Evolutionary conservation across 2,329 filamentous ascomycete genomes (phyloP), one percentile per base, ranked within the genome.

Genomic region (Ilyonectria sp.): DNA sequence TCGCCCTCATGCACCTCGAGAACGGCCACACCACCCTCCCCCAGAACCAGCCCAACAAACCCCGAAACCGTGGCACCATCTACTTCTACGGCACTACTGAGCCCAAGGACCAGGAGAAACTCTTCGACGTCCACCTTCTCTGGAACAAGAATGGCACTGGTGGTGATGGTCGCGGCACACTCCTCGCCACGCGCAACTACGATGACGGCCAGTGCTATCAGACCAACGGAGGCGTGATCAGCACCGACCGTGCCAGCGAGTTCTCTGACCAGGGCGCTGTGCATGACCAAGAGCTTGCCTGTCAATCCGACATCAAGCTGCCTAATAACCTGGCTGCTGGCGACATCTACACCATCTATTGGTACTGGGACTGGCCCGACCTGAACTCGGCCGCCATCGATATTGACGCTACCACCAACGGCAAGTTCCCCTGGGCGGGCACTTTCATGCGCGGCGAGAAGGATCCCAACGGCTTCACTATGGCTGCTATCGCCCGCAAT

Each of bases 361-460:
- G 95, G 95, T 92, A 98, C 52, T 98, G 96, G 96, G 92, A 97
- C 80, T 99, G 94, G 94, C 91, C 92, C 3, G 91, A 89, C 15
- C 84, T 90, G 77, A 81, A 83, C 74, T 74, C 76, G 44, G 80
- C 78, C 69, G 80, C 76, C 71, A 81, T 79, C 67, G 80, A 87
- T 70, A 73, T 81, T 40, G 77, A 80, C 17, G 77, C 75, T 21
- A 83, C 81, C 53, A 77, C 77, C 68, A 71, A 81, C 69, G 82
- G 85, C 31, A 78, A 80, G 63, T 86, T 81, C 64, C 80, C 82
- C 13, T 82, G 81, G 81, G 80, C 80, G 3, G 81, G 81, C 19
- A 81, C 79, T 17, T 82, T 82, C 31, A 79, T 82, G 79, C 77
- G 81, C 31, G 80, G 80, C 53, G 72, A 81, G 44, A 75, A 77